phyloP scores from a whole-genome alignment of 139 green algal species.

The Nannochloris sp. region DNA sequence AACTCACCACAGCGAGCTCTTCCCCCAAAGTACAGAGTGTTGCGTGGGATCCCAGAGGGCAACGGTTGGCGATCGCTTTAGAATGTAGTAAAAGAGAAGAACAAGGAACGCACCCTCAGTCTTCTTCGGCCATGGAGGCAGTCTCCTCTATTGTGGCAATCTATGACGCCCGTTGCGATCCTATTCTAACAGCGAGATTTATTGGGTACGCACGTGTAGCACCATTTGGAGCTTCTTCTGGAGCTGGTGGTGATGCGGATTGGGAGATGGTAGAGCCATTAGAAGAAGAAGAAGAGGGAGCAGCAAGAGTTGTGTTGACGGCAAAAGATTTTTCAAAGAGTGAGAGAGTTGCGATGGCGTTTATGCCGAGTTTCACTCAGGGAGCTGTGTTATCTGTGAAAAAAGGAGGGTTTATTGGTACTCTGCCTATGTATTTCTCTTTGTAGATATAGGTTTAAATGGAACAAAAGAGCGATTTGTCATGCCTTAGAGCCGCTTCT shows the following conservation, averaged over 20 bases:
- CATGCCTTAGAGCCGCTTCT: too few species aligned
- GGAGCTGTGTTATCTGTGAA: conserved; percentile 10
- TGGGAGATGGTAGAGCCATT: background rate
- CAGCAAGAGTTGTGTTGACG: too few species aligned
- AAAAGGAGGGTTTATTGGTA: background rate
- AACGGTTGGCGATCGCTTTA: conserved; percentile 19
- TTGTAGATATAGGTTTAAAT: too few species aligned
- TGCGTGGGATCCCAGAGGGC: conserved; percentile 15
- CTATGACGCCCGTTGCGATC: conserved; percentile 23
- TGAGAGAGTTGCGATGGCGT: conserved; percentile 5
- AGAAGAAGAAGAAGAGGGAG: conserved; percentile 13
- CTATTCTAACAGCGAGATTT: conserved; percentile 19
- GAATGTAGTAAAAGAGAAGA: background rate
- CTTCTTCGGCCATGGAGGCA: too few species aligned
- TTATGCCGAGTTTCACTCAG: conserved; percentile 5
- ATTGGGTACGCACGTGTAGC: conserved; percentile 11
- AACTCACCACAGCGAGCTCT: background rate
- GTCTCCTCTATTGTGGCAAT: background rate
- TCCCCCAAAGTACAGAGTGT: background rate
- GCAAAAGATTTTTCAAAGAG: too few species aligned
- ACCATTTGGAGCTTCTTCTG: background rate
- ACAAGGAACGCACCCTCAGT: conserved; percentile 13
- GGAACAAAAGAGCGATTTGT: too few species aligned
- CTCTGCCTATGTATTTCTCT: conserved; percentile 20
- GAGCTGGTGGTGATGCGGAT: background rate